phyloP scores from a whole-genome alignment of 169 alveolate genomes.

The Cryptosporidium bovis region DNA sequence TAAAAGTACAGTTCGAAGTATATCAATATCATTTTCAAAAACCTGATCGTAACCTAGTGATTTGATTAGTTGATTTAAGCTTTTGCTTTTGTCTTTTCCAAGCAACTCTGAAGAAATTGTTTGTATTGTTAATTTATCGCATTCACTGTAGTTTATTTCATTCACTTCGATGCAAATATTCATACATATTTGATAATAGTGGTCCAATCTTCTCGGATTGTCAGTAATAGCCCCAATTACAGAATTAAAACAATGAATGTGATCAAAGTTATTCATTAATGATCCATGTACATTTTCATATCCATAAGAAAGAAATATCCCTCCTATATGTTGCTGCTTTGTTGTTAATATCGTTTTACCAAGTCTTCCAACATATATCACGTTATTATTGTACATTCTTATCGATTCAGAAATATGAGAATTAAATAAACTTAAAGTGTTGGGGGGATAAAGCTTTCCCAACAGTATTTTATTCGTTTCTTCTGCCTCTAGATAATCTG shows the following conservation, averaged over 20 bases:
- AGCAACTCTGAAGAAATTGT: constrained; percentile 20
- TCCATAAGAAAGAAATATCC: constrained; percentile 48
- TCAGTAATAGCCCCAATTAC: constrained; percentile 8
- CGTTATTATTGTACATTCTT: constrained; percentile 10
- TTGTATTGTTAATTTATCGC: constrained; percentile 36
- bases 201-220: constrained; percentile 54
- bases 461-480: not conserved
- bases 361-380: constrained; percentile 41
- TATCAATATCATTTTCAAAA: constrained; percentile 30
- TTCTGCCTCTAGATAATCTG: not conserved
- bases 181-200: constrained; percentile 68
- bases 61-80: constrained; percentile 7
- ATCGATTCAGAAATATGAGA: not conserved
- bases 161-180: constrained; percentile 52
- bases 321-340: constrained; percentile 45
- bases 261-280: constrained; percentile 28
- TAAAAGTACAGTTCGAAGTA: constrained; percentile 23
- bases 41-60: constrained; percentile 2
- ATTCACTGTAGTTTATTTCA: constrained; percentile 8
- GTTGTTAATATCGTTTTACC: constrained; percentile 22
- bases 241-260: constrained; percentile 46
- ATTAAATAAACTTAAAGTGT: not conserved
- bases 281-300: constrained; percentile 33
- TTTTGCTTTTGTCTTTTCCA: not conserved
- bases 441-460: constrained; percentile 16